phyloP scores from a whole-genome alignment of 2,329 filamentous ascomycete species.

The Ceratocystis colombiana region DNA sequence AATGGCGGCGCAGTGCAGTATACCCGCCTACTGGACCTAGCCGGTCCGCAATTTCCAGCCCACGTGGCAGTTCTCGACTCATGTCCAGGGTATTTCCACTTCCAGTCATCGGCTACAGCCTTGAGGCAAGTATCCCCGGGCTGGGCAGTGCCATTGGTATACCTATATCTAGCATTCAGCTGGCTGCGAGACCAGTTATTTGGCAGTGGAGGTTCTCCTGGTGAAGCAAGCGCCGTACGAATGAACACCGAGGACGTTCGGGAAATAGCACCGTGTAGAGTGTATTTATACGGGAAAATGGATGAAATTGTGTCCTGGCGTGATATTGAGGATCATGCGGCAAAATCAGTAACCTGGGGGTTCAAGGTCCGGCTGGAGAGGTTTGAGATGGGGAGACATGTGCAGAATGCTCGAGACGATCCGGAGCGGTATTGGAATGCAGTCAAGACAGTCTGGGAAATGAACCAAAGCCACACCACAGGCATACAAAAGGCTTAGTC shows the following conservation, averaged over 20 bases:
- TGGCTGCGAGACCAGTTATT: conserved; percentile 32
- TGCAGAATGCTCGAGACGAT: conserved; percentile 33
- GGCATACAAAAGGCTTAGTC: neutral
- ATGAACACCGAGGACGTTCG: conserved; percentile 29
- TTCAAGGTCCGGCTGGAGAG: conserved; percentile 37
- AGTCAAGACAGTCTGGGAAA: conserved; percentile 39
- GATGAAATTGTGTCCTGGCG: conserved; percentile 40
- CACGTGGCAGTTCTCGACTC: conserved; percentile 7
- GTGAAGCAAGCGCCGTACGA: neutral
- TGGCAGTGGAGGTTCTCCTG: neutral
- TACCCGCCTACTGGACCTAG: neutral
- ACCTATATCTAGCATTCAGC: neutral
- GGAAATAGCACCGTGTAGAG: conserved; percentile 36
- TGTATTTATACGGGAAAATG: conserved; percentile 44
- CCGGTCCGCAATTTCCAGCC: neutral
- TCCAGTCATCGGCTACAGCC: neutral
- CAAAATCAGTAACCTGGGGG: conserved; percentile 34
- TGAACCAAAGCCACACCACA: neutral
- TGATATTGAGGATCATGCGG: conserved; percentile 42
- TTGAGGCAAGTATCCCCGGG: neutral
- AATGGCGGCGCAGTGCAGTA: conserved; percentile 38
- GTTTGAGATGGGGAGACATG: conserved; percentile 42
- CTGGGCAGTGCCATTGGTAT: neutral
- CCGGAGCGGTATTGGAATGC: conserved; percentile 42
- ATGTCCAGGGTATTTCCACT: neutral